A percentile compares a stretch with the other conserved stretches of the same genome.
These are phyloP conservation scores for Taxillus chinensis DNA, from an alignment of 164 flowering plant species.

Conservation along the genomic window DNA sequence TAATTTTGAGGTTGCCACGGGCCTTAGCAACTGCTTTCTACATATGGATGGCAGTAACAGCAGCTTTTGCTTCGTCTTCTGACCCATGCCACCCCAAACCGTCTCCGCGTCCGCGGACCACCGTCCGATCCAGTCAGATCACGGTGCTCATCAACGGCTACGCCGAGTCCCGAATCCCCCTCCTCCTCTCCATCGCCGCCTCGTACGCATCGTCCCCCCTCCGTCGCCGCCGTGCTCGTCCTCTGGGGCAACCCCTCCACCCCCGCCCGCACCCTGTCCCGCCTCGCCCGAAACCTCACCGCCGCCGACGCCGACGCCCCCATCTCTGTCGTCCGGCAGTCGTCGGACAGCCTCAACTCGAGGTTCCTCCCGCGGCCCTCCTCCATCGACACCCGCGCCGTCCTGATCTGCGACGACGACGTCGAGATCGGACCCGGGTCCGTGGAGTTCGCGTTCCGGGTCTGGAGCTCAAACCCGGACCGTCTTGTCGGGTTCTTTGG, in stretches of 20 bases:
- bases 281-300: constrained; percentile 37
- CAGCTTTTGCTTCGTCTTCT: neutral
- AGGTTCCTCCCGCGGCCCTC: constrained; percentile 55
- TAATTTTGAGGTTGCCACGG: too few relatives aligned
- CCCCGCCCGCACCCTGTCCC: constrained; percentile 29
- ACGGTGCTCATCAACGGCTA: constrained; percentile 89
- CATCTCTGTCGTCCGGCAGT: constrained; percentile 36
- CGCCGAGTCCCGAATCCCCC: constrained; percentile 65
- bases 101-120: constrained; percentile 15
- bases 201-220: constrained; percentile 48
- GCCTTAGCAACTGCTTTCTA: neutral
- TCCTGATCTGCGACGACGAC: constrained; percentile 79
- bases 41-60: neutral
- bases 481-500: constrained; percentile 61
- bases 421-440: constrained; percentile 47
- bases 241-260: constrained; percentile 87
- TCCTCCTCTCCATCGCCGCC: constrained; percentile 56
- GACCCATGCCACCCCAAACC: constrained; percentile 26
- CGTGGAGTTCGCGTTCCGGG: constrained; percentile 58
- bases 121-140: constrained; percentile 49
- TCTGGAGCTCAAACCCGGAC: constrained; percentile 40
- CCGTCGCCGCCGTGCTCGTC: constrained; percentile 53
- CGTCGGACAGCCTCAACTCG: constrained; percentile 48
- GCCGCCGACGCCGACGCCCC: constrained; percentile 28
- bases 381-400: constrained; percentile 50